Evolutionary conservation across 2,329 filamentous ascomycete species (phyloP).

Genomic region (Ophiocordyceps sinensis): DNA sequence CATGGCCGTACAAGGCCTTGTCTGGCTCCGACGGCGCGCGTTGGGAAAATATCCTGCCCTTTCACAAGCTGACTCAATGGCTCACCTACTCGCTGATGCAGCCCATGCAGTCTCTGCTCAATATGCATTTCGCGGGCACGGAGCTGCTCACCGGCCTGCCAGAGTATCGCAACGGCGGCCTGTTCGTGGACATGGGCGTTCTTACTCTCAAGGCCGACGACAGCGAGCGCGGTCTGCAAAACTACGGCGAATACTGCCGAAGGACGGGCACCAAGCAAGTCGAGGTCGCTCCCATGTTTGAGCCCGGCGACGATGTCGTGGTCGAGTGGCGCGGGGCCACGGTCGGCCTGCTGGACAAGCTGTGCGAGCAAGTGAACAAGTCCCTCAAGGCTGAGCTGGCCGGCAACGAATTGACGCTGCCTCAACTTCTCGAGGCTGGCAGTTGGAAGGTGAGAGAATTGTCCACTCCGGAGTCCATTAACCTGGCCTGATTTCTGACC

Average conservation of each 20-base stretch:
- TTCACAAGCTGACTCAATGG: slow-evolving; percentile 94
- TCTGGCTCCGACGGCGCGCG: slow-evolving; percentile 39
- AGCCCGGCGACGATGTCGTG: slow-evolving; percentile 44
- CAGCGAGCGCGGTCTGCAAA: slow-evolving; percentile 51
- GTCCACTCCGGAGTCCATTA: no score
- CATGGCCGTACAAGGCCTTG: slow-evolving; percentile 82
- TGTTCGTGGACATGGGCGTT: slow-evolving; percentile 75
- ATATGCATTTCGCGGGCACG: slow-evolving; percentile 65
- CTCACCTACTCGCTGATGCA: slow-evolving; percentile 88
- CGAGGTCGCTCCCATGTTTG: slow-evolving; percentile 43
- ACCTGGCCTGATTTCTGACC: not conserved
- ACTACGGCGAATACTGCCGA: slow-evolving; percentile 50
- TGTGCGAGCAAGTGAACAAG: slow-evolving; percentile 43
- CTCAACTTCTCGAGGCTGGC: slow-evolving; percentile 87
- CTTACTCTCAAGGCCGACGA: slow-evolving; percentile 61
- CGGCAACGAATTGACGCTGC: slow-evolving; percentile 59
- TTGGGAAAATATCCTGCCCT: slow-evolving; percentile 73
- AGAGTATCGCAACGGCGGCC: slow-evolving; percentile 82
- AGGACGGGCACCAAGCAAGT: slow-evolving; percentile 51
- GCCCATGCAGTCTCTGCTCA: slow-evolving; percentile 69
- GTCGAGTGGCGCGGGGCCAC: slow-evolving; percentile 54
- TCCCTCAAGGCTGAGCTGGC: slow-evolving; percentile 47
- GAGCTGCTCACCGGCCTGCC: slow-evolving; percentile 78
- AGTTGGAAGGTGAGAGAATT: slow-evolving; percentile 83
- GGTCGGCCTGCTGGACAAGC: slow-evolving; percentile 41